phyloP scores from a whole-genome alignment of 192 early-diverging fungal species.

The Rhizophagus clarus region DNA sequence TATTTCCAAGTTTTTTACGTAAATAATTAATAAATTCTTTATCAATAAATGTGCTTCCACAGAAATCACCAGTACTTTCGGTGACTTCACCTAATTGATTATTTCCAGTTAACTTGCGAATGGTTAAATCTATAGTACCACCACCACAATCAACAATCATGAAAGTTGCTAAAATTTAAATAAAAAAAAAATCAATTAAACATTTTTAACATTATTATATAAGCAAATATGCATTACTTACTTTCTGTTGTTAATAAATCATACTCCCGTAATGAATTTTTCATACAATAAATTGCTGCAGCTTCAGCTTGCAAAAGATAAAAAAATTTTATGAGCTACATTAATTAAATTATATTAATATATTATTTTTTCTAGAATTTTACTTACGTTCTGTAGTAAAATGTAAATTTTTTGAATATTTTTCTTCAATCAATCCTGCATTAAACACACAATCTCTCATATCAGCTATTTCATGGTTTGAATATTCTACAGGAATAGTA shows the following conservation, averaged over 20 bases:
- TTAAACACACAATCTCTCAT: not conserved
- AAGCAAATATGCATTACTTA: not conserved
- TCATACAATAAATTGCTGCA: not conserved
- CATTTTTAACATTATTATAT: too few species aligned
- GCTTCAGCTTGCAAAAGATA: too few species aligned
- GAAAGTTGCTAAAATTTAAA: slow-evolving; percentile 15
- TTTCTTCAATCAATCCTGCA: not conserved
- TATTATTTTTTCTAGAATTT: too few species aligned
- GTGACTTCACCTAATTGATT: slow-evolving; percentile 37
- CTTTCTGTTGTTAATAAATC: not conserved
- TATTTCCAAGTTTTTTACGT: slow-evolving; percentile 46
- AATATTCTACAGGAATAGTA: not conserved
- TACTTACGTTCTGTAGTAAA: not conserved
- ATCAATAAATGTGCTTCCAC: slow-evolving; percentile 46
- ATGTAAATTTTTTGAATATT: not conserved
- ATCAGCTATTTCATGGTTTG: too few species aligned
- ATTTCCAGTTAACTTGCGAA: not conserved
- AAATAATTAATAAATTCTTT: slow-evolving; percentile 46
- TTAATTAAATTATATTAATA: too few species aligned
- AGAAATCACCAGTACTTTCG: slow-evolving; percentile 35
- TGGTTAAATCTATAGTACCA: slow-evolving; percentile 49
- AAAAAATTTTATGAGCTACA: not conserved
- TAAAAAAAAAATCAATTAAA: too few species aligned
- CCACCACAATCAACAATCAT: slow-evolving; percentile 53
- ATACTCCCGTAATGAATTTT: not conserved